Evolutionary conservation across 768 basidiomycete genomes (phyloP).

Genomic region (Boletus patriciae): DNA sequence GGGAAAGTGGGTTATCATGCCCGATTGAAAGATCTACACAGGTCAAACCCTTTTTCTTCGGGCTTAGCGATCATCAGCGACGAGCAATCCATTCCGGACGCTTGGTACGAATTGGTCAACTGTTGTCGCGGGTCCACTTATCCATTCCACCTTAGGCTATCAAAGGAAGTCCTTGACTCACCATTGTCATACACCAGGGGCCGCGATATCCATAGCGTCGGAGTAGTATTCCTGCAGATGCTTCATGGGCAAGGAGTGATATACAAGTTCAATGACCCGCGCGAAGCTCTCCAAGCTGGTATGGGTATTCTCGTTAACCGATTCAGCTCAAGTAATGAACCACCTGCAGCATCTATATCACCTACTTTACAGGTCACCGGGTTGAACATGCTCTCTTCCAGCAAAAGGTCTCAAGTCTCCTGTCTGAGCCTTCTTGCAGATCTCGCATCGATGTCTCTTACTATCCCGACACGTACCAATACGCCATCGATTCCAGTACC

Average conservation of each 20-base stretch:
- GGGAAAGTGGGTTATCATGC: constrained; percentile 71
- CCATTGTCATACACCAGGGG: constrained; percentile 73
- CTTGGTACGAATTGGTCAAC: constrained; percentile 20
- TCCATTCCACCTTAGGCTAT: constrained; percentile 49
- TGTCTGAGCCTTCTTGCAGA: constrained; percentile 60
- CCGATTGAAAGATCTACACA: constrained; percentile 74
- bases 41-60: constrained; percentile 74
- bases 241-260: constrained; percentile 73
- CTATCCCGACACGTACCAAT: constrained; percentile 16
- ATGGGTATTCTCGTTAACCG: constrained; percentile 3
- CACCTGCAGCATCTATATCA: constrained; percentile 51
- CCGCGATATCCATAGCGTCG: constrained; percentile 81
- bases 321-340: neutral
- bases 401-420: constrained; percentile 56
- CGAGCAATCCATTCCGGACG: constrained; percentile 28
- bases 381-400: constrained; percentile 57
- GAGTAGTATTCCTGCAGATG: constrained; percentile 83
- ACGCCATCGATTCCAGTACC: constrained; percentile 22
- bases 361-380: constrained; percentile 51
- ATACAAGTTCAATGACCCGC: constrained; percentile 51
- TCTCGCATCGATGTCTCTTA: constrained; percentile 45
- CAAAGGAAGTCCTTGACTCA: constrained; percentile 76
- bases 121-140: neutral
- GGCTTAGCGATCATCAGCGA: constrained; percentile 16
- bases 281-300: constrained; percentile 60